Percentiles rank a stretch among this genome's conserved stretches.
These are phyloP conservation scores for Phytophthora lateralis DNA, from an alignment of 352 stramenopile genomes.

Conservation along the genomic window DNA sequence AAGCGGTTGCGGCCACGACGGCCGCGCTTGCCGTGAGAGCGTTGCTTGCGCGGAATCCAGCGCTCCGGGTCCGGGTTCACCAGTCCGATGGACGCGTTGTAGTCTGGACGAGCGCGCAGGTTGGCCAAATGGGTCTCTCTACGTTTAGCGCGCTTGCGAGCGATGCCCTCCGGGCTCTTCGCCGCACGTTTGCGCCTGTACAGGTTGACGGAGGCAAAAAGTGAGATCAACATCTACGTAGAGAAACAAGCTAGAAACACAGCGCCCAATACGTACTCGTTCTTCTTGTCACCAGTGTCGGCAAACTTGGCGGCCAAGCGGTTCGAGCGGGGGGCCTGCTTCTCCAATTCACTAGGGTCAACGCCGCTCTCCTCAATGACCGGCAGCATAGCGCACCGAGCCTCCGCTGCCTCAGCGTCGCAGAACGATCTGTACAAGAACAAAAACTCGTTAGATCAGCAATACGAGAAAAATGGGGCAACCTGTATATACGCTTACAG, in stretches of 20 bases:
- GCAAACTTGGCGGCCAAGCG: conserved; percentile 65
- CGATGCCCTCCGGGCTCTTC: conserved; percentile 75
- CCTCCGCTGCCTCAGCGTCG: conserved; percentile 66
- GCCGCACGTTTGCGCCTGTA: conserved; percentile 67
- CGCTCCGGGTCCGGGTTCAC: conserved; percentile 80
- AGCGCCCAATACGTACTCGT: conserved; percentile 55
- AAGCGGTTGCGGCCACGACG: conserved; percentile 84
- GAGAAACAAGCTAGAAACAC: not conserved
- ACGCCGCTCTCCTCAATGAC: conserved; percentile 53
- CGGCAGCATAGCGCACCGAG: conserved; percentile 71
- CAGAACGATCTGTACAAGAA: conserved; percentile 63
- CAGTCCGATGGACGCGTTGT: conserved; percentile 79
- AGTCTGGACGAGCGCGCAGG: conserved; percentile 67
- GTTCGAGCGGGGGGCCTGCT: conserved; percentile 62
- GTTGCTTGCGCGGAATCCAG: conserved; percentile 89
- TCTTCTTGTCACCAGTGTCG: conserved; percentile 76
- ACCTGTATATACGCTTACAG: conserved; percentile 46
- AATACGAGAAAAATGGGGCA: conserved; percentile 1
- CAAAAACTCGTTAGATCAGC: conserved; percentile 15
- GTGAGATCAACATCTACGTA: conserved; percentile 9
- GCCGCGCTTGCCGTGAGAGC: conserved; percentile 74
- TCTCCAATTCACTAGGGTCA: conserved; percentile 72
- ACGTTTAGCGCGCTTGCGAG: conserved; percentile 77
- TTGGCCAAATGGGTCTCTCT: conserved; percentile 63
- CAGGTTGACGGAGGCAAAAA: conserved; percentile 1